Evolutionary conservation across 176 grass and related monocot genomes (phyloP).

Genomic region (Triticum dicoccoides): DNA sequence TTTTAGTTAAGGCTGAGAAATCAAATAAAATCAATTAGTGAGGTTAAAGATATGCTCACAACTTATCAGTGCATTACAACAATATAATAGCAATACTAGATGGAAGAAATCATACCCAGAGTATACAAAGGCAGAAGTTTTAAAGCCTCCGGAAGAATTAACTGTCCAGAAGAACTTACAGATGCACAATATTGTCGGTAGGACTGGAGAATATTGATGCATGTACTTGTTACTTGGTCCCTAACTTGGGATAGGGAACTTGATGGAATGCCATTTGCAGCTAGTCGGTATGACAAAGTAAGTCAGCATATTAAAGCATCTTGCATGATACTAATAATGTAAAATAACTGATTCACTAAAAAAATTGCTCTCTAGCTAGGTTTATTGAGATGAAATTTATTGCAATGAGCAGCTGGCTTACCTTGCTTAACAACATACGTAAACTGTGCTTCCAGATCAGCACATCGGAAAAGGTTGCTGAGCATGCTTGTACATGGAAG

Average conservation of each 20-base stretch:
- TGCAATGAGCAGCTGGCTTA: slow-evolving; percentile 25
- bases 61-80: background rate
- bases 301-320: slow-evolving; percentile 10
- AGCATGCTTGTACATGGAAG: slow-evolving; percentile 72
- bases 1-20: slow-evolving; percentile 63
- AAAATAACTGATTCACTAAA: background rate
- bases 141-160: slow-evolving; percentile 85
- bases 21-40: slow-evolving; percentile 10
- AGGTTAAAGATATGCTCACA: background rate
- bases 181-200: slow-evolving; percentile 82
- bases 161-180: slow-evolving; percentile 78
- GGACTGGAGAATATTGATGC: slow-evolving; percentile 78
- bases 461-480: slow-evolving; percentile 73
- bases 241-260: slow-evolving; percentile 57
- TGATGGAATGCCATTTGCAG: slow-evolving; percentile 56
- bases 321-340: background rate
- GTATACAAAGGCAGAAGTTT: slow-evolving; percentile 88
- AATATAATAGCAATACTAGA: background rate
- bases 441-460: slow-evolving; percentile 83
- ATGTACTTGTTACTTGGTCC: slow-evolving; percentile 67
- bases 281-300: slow-evolving; percentile 32
- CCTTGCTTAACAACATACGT: slow-evolving; percentile 81
- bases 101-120: slow-evolving; percentile 42
- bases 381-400: slow-evolving; percentile 11
- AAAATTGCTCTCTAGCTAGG: background rate